Percentiles rank a stretch among this genome's conserved stretches.
These are phyloP conservation scores for Zygoascus ofunaensis DNA, from an alignment of 805 yeast genomes.

Conservation along the genomic window DNA sequence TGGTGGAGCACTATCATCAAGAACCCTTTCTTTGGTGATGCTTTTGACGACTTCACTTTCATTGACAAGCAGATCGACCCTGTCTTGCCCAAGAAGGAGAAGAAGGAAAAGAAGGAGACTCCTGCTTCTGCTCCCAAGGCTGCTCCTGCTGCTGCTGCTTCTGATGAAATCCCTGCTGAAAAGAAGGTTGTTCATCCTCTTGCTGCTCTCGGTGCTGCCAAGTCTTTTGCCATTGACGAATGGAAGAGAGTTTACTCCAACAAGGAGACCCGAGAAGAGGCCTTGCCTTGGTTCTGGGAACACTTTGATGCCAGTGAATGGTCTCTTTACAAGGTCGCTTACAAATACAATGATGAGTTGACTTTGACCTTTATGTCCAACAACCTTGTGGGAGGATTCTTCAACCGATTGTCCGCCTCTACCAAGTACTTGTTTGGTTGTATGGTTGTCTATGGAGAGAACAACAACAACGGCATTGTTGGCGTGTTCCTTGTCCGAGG, in stretches of 20 bases:
- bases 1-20: conserved; percentile 54
- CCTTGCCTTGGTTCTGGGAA: conserved; percentile 98
- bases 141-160: conserved; percentile 32
- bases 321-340: conserved; percentile 91
- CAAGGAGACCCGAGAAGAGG: conserved; percentile 84
- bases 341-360: conserved; percentile 96
- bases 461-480: conserved; percentile 94
- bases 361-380: conserved; percentile 96
- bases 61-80: conserved; percentile 58
- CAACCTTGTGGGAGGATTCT: conserved; percentile 96
- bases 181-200: conserved; percentile 90
- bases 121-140: conserved; percentile 22
- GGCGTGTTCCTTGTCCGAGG: conserved; percentile 96
- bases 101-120: conserved; percentile 38
- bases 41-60: conserved; percentile 43
- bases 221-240: conserved; percentile 60
- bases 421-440: conserved; percentile 91
- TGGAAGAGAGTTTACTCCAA: conserved; percentile 97
- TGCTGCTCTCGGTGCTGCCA: conserved; percentile 64
- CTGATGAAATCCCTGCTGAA: conserved; percentile 35
- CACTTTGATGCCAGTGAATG: conserved; percentile 86
- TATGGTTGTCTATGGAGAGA: conserved; percentile 94
- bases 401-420: conserved; percentile 87
- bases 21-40: conserved; percentile 36
- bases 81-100: conserved; percentile 70